Percentiles rank a stretch among this genome's conserved stretches.
These are phyloP conservation scores for Crataegus laevigata DNA, from an alignment of 306 rosid genomes.

Conservation along the genomic window DNA sequence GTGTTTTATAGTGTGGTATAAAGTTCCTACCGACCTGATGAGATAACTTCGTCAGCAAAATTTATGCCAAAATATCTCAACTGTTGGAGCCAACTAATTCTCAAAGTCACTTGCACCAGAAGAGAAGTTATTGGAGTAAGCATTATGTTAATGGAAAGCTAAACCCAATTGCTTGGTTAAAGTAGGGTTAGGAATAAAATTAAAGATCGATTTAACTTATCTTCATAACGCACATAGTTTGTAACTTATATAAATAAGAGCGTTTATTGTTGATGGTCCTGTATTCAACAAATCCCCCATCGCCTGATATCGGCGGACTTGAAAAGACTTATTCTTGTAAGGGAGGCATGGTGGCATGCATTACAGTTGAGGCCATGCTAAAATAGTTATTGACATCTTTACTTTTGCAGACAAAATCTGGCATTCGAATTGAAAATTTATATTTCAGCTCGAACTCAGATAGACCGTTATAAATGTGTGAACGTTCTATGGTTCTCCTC, in stretches of 20 bases:
- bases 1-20: neutral
- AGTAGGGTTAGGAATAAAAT: neutral
- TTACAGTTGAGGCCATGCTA: neutral
- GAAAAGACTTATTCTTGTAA: neutral
- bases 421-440: neutral
- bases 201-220: neutral
- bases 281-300: neutral
- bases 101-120: neutral
- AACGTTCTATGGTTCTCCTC: neutral
- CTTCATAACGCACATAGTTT: neutral
- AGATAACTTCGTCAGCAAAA: neutral
- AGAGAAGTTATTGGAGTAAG: neutral
- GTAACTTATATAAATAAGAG: too few species aligned
- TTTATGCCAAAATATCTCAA: slow-evolving; percentile 3
- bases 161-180: neutral
- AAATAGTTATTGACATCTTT: neutral
- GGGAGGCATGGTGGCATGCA: neutral
- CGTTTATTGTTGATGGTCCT: neutral
- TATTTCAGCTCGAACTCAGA: neutral
- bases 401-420: neutral
- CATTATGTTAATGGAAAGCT: neutral
- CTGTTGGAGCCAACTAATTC: neutral
- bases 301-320: neutral
- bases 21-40: slow-evolving; percentile 14
- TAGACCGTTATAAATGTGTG: neutral